phyloP scores from a whole-genome alignment of 139 green algal genomes.

The Ettlia oleoabundans region DNA sequence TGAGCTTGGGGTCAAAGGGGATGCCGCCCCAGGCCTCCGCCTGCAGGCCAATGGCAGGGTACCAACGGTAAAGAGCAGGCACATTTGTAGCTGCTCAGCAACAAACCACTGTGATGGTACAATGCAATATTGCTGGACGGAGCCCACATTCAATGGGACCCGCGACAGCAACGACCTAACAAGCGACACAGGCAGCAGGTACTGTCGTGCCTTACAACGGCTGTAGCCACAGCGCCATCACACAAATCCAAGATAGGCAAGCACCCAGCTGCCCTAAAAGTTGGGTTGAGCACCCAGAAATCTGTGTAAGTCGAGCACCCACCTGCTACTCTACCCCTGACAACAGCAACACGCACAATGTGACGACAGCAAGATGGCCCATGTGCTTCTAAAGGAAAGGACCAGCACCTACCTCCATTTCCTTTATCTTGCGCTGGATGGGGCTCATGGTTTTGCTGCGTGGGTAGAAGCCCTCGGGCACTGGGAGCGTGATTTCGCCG shows the following conservation, averaged over 20 bases:
- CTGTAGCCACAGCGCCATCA: too few species aligned
- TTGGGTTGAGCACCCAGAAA: background rate
- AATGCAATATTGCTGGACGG: too few species aligned
- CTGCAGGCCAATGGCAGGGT: constrained; percentile 1
- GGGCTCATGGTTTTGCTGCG: constrained; percentile 20
- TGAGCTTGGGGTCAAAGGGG: constrained; percentile 34
- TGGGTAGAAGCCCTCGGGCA: background rate
- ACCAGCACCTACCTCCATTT: constrained; percentile 13
- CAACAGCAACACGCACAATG: background rate
- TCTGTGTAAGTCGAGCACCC: background rate
- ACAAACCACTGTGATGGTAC: too few species aligned
- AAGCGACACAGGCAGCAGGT: background rate
- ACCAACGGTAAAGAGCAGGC: too few species aligned
- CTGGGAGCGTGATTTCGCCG: background rate
- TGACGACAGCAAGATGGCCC: background rate
- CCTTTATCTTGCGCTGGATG: constrained; percentile 21
- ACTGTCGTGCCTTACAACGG: too few species aligned
- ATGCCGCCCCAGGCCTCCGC: constrained; percentile 26
- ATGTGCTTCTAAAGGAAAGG: too few species aligned
- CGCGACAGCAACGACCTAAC: background rate
- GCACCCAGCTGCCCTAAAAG: too few species aligned
- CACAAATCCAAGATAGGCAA: too few species aligned
- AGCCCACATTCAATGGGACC: background rate
- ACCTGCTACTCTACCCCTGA: background rate
- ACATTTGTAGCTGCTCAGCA: too few species aligned